Conservation (phyloP, 306 rosid genomes). For the Aeschynomene evenia region DNA sequence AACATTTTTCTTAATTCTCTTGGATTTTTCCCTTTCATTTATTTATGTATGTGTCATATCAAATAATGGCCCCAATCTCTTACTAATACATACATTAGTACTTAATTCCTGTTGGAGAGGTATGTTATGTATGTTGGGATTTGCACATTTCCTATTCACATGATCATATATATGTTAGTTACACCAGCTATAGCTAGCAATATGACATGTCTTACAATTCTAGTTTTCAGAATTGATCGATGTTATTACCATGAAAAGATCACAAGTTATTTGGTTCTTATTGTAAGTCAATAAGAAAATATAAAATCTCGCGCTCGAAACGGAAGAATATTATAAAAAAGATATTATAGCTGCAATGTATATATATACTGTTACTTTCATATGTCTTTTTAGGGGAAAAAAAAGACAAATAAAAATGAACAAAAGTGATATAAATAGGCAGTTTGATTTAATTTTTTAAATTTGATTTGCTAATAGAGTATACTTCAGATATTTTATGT, state of each 20-base stretch:
- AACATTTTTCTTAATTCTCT: not conserved
- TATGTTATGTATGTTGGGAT: not conserved
- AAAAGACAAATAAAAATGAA: no score
- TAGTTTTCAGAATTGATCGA: not conserved
- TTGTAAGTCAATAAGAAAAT: no score
- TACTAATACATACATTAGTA: not conserved
- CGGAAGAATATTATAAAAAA: no score
- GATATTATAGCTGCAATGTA: no score
- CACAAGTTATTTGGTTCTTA: not conserved
- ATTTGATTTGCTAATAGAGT: no score
- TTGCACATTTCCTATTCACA: constrained; percentile 4
- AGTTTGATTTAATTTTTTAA: not conserved
- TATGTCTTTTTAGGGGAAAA: no score
- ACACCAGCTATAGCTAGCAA: not conserved
- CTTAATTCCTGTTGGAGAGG: constrained; percentile 17
- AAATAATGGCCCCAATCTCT: constrained; percentile 24
- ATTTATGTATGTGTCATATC: constrained; percentile 31
- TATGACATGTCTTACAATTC: not conserved
- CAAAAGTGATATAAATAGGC: no score
- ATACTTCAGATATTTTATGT: no score
- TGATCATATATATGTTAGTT: not conserved
- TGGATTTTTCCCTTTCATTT: constrained; percentile 2
- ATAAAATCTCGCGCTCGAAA: no score
- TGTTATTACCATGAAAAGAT: not conserved
- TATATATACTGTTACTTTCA: no score